Evolutionary conservation across 768 basidiomycete genomes (phyloP), one percentile per base, ranked within the genome.

Genomic region (Russula vinacea): DNA sequence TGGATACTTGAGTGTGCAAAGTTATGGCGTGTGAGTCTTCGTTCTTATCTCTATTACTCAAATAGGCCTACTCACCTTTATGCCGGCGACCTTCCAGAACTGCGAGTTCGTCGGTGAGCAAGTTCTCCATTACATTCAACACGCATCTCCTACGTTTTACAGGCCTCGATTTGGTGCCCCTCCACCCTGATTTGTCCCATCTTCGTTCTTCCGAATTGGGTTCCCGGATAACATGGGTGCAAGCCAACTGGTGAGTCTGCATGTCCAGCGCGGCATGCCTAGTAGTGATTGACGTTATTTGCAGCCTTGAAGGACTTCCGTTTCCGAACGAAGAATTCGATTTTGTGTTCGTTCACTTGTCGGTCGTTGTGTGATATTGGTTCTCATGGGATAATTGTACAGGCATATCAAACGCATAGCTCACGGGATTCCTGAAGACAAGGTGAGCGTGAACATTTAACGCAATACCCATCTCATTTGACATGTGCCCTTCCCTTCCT

Each of bases 301-400:
- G 35, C 66, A 89, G 88, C 72, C 76, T 91, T 29, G 86, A 89
- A 60, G 77, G 78, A 0, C 80, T 91, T 58, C 88, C 89, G 0
- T 91, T 91, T 71, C 79, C 80, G 9, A 79, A 84, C 66, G 85
- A 84, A 37, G 85, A 89, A 70, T 91, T 91, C 70, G 89, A 91
- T 71, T 89, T 82, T 72, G 85, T 90, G 86, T 89, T 74, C 71
- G 86, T 76, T 37, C 51, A 19, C 58, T 35, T 26, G 7, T 17
- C 47, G 19, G 57, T 35, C 45, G 55, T 37, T 55, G 51, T 44
- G 37, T 19, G 13, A 16, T 19, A n/a, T 40, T 29, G 16, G 19
- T 6, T 37, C 54, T 47, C 16, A 65, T 14, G 32, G 16, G n/a
- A 42, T 33, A n/a, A n/a, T 14, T 6, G 5, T 56, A 29, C 66